Conservation (phyloP, 768 basidiomycete genomes). For the Panellus pusillus region DNA sequence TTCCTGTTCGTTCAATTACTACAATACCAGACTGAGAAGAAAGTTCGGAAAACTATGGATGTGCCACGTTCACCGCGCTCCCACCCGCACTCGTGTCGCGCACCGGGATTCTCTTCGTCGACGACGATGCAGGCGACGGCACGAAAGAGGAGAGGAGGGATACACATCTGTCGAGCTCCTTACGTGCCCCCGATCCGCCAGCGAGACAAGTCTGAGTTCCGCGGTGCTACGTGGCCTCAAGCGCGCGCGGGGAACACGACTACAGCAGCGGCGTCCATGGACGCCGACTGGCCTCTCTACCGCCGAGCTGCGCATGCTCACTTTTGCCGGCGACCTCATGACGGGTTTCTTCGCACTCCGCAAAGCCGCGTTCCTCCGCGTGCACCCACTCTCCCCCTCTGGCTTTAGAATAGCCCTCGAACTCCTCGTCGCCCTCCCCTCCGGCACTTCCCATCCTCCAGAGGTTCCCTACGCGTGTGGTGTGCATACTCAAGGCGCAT, state of each 20-base stretch:
- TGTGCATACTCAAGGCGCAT: slow-evolving; percentile 4
- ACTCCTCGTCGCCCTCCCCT: background rate
- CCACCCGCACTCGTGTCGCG: too few relatives aligned
- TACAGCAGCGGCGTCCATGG: slow-evolving; percentile 9
- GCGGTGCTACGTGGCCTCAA: slow-evolving; percentile 7
- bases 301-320: slow-evolving; percentile 4
- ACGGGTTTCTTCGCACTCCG: slow-evolving; percentile 5
- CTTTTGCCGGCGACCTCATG: slow-evolving; percentile 4
- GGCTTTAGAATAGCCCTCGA: slow-evolving; percentile 14
- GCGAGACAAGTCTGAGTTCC: background rate
- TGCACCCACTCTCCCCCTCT: background rate
- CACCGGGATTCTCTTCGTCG: too few relatives aligned
- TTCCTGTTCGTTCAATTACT: too few relatives aligned
- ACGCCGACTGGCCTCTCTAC: slow-evolving; percentile 9
- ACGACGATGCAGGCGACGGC: background rate
- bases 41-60: too few relatives aligned
- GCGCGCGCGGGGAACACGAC: background rate
- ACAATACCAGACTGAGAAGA: too few relatives aligned
- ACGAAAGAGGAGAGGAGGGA: slow-evolving; percentile 4
- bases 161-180: background rate
- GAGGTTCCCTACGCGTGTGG: slow-evolving; percentile 11
- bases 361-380: background rate
- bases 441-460: background rate
- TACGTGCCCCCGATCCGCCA: background rate
- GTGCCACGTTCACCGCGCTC: too few relatives aligned